Conservation (phyloP, 2,329 filamentous ascomycete genomes). For the Myriosclerotinia curreyana region DNA sequence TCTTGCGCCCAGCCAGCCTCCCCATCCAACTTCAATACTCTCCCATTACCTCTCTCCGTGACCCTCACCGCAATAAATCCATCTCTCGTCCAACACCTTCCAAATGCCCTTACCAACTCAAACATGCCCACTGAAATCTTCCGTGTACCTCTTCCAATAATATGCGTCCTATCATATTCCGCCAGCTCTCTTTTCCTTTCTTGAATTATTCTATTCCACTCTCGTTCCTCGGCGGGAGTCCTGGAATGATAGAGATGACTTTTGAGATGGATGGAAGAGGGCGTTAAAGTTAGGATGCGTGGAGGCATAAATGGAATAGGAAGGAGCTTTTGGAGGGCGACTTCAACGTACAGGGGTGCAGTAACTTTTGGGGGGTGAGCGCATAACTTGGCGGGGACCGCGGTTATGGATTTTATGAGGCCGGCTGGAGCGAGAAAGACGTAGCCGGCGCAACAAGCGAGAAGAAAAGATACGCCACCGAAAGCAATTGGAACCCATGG, state of each 20-base stretch:
- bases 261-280: slow-evolving; percentile 16
- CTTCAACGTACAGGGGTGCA: slow-evolving; percentile 48
- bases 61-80: slow-evolving; percentile 54
- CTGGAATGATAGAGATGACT: slow-evolving; percentile 13
- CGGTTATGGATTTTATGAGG: slow-evolving; percentile 49
- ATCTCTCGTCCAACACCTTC: slow-evolving; percentile 52
- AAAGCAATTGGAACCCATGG: slow-evolving; percentile 58
- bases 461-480: slow-evolving; percentile 55
- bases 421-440: slow-evolving; percentile 56
- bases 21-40: slow-evolving; percentile 19
- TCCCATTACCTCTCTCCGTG: slow-evolving; percentile 40
- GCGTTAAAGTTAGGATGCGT: slow-evolving; percentile 28
- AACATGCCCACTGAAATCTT: slow-evolving; percentile 46
- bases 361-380: slow-evolving; percentile 5
- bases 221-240: slow-evolving; percentile 31
- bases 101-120: slow-evolving; percentile 47
- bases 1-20: slow-evolving; percentile 60
- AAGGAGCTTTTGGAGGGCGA: slow-evolving; percentile 42
- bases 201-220: slow-evolving; percentile 33
- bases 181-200: slow-evolving; percentile 37
- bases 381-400: slow-evolving; percentile 31
- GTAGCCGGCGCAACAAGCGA: slow-evolving; percentile 58
- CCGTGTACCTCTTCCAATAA: slow-evolving; percentile 57
- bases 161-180: slow-evolving; percentile 53
- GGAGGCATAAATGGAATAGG: slow-evolving; percentile 34